Conservation (phyloP, 2,329 filamentous ascomycete genomes). For the Daldinia sp. region DNA sequence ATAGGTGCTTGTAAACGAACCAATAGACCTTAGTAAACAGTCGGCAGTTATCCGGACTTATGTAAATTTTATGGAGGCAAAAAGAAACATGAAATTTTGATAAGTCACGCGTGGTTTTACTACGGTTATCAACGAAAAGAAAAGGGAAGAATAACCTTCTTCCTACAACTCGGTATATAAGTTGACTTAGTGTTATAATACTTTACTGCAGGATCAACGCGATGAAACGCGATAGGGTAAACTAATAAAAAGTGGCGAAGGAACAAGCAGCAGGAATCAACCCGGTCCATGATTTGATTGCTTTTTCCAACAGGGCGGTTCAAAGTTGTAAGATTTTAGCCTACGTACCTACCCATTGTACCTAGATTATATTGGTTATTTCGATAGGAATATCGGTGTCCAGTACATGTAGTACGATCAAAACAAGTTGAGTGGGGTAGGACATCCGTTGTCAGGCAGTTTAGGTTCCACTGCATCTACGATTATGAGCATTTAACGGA, state of each 20-base stretch:
- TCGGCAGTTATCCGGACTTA: neutral
- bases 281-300: neutral
- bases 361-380: neutral
- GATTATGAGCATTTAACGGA: slow-evolving; percentile 6
- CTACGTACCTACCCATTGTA: neutral
- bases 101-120: neutral
- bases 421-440: slow-evolving; percentile 27
- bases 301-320: neutral
- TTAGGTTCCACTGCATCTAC: slow-evolving; percentile 29
- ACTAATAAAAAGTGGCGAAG: neutral
- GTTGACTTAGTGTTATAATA: neutral
- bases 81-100: neutral
- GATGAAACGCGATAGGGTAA: slow-evolving; percentile 7
- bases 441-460: slow-evolving; percentile 3
- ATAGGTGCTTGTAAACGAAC: slow-evolving; percentile 1
- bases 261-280: neutral
- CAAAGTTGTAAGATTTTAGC: slow-evolving; percentile 5
- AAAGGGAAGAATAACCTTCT: neutral
- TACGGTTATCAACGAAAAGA: neutral
- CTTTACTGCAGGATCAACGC: neutral
- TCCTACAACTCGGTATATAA: neutral
- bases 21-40: neutral
- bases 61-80: neutral
- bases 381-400: neutral
- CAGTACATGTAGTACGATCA: neutral